Evolutionary conservation across 257 asterid species (phyloP).

Genomic region (Capsicum pubescens): DNA sequence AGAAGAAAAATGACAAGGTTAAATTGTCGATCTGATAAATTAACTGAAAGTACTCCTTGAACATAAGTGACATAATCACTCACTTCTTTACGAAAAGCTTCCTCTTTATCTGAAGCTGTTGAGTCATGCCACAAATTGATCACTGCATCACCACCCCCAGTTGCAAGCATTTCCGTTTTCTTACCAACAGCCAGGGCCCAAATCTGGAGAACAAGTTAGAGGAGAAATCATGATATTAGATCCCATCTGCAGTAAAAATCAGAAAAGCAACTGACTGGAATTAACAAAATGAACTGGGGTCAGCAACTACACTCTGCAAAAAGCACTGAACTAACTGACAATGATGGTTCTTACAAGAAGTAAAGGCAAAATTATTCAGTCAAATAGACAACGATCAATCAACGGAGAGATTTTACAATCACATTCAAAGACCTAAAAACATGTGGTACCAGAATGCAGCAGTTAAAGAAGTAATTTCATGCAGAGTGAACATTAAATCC

Average conservation of each 20-base stretch:
- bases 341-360: background rate
- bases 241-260: conserved; percentile 10
- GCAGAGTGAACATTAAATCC: background rate
- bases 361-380: background rate
- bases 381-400: background rate
- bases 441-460: conserved; percentile 19
- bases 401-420: conserved; percentile 5
- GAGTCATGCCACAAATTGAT: conserved; percentile 96
- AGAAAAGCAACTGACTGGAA: conserved; percentile 16
- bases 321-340: background rate
- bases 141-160: conserved; percentile 96
- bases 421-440: conserved; percentile 12
- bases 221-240: conserved; percentile 14
- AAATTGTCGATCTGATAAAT: background rate
- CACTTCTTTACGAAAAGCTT: conserved; percentile 89
- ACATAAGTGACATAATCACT: conserved; percentile 38
- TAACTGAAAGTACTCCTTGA: conserved; percentile 26
- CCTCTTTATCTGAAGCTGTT: conserved; percentile 88
- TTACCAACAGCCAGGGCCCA: conserved; percentile 96
- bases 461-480: background rate
- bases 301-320: background rate
- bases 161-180: conserved; percentile 91
- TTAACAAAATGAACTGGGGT: background rate
- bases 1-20: conserved; percentile 4
- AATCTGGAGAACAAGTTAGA: conserved; percentile 54